Evolutionary conservation across 257 asterid genomes (phyloP).

Genomic region (Rehmannia glutinosa): DNA sequence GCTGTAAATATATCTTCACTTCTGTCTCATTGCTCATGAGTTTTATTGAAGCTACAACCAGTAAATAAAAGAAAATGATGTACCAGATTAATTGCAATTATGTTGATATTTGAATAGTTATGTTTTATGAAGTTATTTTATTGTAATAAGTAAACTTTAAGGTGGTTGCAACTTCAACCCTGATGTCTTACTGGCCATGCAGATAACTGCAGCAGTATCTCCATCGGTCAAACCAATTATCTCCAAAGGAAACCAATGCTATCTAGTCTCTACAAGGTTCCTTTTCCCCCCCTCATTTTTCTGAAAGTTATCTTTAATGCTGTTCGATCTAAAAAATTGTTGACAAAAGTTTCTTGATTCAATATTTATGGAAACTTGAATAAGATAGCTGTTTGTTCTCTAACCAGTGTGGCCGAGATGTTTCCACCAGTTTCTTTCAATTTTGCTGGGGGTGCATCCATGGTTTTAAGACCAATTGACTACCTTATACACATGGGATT

Average conservation of each 20-base stretch:
- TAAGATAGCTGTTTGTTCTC: neutral
- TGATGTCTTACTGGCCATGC: neutral
- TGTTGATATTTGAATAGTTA: no score
- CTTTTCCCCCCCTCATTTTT: no score
- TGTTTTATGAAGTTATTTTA: no score
- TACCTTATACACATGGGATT: constrained; percentile 65
- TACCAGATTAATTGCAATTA: no score
- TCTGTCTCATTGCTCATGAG: neutral
- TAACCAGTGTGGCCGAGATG: neutral
- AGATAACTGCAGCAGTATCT: neutral
- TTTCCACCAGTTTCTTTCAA: neutral
- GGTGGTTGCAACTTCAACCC: neutral
- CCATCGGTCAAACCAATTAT: neutral
- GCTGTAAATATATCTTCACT: neutral
- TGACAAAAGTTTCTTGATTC: neutral
- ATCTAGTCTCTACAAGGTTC: neutral
- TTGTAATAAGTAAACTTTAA: no score
- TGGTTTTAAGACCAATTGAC: constrained; percentile 24
- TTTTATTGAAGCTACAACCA: neutral
- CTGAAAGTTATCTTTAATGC: no score
- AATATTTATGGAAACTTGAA: neutral
- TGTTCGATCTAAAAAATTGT: no score
- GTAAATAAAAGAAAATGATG: neutral
- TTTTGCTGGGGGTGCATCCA: neutral
- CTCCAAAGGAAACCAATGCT: neutral